Conservation (phyloP, 2,329 filamentous ascomycete species). For the Xylariaceae sp. region DNA sequence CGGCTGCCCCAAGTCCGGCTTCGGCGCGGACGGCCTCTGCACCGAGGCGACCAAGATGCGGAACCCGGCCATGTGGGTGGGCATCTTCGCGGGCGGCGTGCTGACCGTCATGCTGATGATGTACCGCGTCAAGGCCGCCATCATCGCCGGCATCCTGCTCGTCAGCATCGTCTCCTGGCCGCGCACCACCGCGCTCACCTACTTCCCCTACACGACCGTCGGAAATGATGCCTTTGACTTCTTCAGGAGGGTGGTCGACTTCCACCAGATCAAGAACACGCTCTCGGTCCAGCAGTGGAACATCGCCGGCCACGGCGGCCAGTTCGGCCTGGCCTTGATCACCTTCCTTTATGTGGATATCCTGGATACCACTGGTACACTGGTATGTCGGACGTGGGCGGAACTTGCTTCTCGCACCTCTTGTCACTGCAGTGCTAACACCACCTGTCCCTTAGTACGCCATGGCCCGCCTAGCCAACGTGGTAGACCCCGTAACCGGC, state of each 20-base stretch:
- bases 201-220: conserved; percentile 67
- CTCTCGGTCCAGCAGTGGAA: conserved; percentile 71
- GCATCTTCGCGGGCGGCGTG: conserved; percentile 78
- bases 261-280: conserved; percentile 68
- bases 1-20: conserved; percentile 52
- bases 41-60: conserved; percentile 67
- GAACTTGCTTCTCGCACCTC: neutral
- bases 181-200: conserved; percentile 67
- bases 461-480: conserved; percentile 78
- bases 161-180: conserved; percentile 90
- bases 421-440: conserved; percentile 1
- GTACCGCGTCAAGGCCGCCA: conserved; percentile 81
- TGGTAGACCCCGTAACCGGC: conserved; percentile 74
- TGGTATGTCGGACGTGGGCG: too few relatives aligned
- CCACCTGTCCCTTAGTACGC: conserved; percentile 53
- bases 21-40: conserved; percentile 50
- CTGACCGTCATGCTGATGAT: conserved; percentile 76
- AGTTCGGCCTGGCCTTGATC: conserved; percentile 78
- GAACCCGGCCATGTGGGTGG: conserved; percentile 78
- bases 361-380: conserved; percentile 76
- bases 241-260: conserved; percentile 81
- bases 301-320: conserved; percentile 59
- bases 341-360: conserved; percentile 91
- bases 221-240: conserved; percentile 74
- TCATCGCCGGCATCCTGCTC: conserved; percentile 76